Conservation (phyloP, 768 basidiomycete genomes). For the Lentinula edodes region DNA sequence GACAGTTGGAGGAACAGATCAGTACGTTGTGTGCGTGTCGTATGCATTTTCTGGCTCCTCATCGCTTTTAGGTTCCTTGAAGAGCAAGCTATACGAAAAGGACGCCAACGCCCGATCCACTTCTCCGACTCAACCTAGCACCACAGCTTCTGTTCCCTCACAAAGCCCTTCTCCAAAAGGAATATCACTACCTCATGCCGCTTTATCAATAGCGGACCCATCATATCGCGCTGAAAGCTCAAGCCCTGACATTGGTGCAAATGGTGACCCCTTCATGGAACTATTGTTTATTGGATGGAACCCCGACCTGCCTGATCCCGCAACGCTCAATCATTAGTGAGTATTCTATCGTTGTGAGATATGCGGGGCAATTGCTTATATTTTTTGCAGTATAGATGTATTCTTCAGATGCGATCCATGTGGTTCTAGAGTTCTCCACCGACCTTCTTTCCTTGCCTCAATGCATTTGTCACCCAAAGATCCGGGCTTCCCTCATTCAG, state of each 20-base stretch:
- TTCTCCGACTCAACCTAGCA: constrained; percentile 16
- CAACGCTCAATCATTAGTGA: constrained; percentile 70
- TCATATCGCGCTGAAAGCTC: constrained; percentile 37
- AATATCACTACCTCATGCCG: constrained; percentile 40
- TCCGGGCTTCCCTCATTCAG: constrained; percentile 82
- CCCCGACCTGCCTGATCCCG: constrained; percentile 75
- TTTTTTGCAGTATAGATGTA: constrained; percentile 59
- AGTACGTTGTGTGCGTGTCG: constrained; percentile 34
- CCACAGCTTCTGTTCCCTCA: neutral
- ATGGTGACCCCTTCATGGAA: constrained; percentile 53
- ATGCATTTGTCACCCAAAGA: constrained; percentile 78
- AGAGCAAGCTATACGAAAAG: constrained; percentile 54
- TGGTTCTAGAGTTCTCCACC: constrained; percentile 78
- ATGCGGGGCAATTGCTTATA: neutral
- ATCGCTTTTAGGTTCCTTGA: constrained; percentile 48
- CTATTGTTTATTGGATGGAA: constrained; percentile 80
- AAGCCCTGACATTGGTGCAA: constrained; percentile 46
- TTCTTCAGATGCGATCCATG: constrained; percentile 91
- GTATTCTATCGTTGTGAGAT: constrained; percentile 18
- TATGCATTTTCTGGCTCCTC: constrained; percentile 7
- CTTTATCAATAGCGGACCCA: constrained; percentile 35
- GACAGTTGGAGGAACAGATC: constrained; percentile 72
- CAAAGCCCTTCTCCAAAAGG: constrained; percentile 17
- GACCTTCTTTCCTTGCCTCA: constrained; percentile 72
- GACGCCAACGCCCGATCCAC: constrained; percentile 31